A percentile compares a stretch with the other conserved stretches of the same genome.
Evolutionary conservation across 805 yeast species (phyloP).

Genomic region (Myxozyma neotropica): DNA sequence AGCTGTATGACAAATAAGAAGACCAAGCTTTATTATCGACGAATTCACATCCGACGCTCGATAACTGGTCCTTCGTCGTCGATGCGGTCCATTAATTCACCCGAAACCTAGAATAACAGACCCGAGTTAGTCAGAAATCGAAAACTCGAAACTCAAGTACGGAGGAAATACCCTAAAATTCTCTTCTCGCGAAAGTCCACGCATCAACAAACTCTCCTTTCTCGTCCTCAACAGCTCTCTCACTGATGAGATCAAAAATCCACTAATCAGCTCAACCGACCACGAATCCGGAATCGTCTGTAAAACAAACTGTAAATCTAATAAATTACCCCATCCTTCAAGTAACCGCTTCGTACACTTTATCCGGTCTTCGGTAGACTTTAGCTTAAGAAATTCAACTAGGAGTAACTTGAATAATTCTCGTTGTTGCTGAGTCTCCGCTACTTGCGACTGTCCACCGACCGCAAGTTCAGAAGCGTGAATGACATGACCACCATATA

Average conservation of each 20-base stretch:
- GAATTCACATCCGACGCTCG: slow-evolving; percentile 27
- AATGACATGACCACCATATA: slow-evolving; percentile 36
- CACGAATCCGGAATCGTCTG: slow-evolving; percentile 39
- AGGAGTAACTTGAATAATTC: slow-evolving; percentile 39
- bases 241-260: slow-evolving; percentile 35
- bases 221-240: slow-evolving; percentile 28
- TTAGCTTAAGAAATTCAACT: slow-evolving; percentile 36
- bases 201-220: slow-evolving; percentile 29
- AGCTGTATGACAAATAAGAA: too few species aligned
- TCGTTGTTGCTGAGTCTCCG: slow-evolving; percentile 28
- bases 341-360: slow-evolving; percentile 37
- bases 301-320: slow-evolving; percentile 39
- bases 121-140: neutral
- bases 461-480: slow-evolving; percentile 23
- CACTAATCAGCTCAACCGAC: slow-evolving; percentile 41
- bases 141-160: neutral
- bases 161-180: slow-evolving; percentile 22
- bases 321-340: slow-evolving; percentile 38
- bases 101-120: slow-evolving; percentile 13
- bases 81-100: slow-evolving; percentile 32
- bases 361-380: slow-evolving; percentile 33
- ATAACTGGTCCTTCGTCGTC: slow-evolving; percentile 32
- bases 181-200: slow-evolving; percentile 35
- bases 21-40: neutral
- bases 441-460: slow-evolving; percentile 10